Evolutionary conservation across 2,329 filamentous ascomycete species (phyloP), one percentile per base, ranked within the genome.

Genomic region (Beauveria bassiana): DNA sequence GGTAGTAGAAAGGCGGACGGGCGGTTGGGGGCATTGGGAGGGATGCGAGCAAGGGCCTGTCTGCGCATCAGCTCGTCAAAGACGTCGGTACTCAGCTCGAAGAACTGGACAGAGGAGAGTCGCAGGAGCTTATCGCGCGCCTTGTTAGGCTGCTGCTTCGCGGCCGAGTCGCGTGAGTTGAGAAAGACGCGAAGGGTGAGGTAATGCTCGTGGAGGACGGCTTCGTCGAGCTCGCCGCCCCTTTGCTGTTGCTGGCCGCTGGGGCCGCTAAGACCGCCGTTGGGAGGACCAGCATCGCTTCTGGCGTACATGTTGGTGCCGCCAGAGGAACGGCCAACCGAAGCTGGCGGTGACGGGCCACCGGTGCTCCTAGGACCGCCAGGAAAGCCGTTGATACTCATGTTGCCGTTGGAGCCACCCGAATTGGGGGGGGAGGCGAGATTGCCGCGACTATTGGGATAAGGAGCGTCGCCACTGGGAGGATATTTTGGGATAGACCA

Each of bases 81-180:
- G 46, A 99, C 93, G 76, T 99, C 95, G 62, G 93, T 98, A 75
- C 93, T 97, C 65, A 99, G 83, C 77, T 99, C 95, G 75, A 96
- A 91, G 74, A 99, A 98, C 74, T 99, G 95, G 31, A 96, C 91
- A 1, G 89, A 81, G 1, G 93, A 96, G 57, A 99, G 82, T 63
- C 93, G 86, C 63, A 97, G 81, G 62, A 98, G 82, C 80, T 99
- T 99, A 75, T 98, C 95, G 70, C 93, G 88, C 61, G 95, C 95
- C 75, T 93, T 89, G 75, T 96, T 96, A 31, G 91, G 87, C 57
- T 87, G 88, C 55, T 86, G 83, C 65, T 88, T 88, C 52, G 84
- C 82, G 70, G 88, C 86, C 67, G 92, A 90, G 73, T 96, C 89
- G 69, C 87, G 87, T 86, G 82, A 47, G 84, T 86, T 65, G 82